Percentiles rank a stretch among this genome's conserved stretches.
phyloP scores from a whole-genome alignment of 306 rosid genomes.

The Phaseolus lunatus region DNA sequence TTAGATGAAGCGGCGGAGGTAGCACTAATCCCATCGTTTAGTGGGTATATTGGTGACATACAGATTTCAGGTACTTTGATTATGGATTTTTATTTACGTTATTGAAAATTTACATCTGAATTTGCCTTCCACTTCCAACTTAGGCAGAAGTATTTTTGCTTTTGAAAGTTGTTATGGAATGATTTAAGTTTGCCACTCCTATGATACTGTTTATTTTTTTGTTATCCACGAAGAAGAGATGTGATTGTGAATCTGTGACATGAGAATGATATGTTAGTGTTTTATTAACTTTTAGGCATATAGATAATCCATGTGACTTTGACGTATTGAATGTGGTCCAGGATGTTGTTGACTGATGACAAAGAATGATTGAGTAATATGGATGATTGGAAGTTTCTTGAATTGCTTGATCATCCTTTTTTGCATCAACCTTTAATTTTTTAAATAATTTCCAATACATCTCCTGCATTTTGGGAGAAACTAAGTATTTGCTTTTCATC shows the following conservation, averaged over 20 bases:
- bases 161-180: conserved; percentile 34
- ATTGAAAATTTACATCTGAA: conserved; percentile 24
- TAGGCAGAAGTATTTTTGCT: conserved; percentile 29
- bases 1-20: conserved; percentile 81
- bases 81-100: conserved; percentile 18
- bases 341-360: conserved; percentile 19
- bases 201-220: conserved; percentile 20
- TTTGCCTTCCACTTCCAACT: conserved; percentile 39
- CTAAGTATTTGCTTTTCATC: conserved; percentile 20
- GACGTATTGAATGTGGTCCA: conserved; percentile 5
- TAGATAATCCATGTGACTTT: not conserved
- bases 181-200: conserved; percentile 28
- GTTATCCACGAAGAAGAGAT: conserved; percentile 7
- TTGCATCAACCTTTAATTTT: not conserved
- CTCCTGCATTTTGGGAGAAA: conserved; percentile 16
- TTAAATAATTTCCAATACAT: conserved; percentile 10
- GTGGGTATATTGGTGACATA: conserved; percentile 66
- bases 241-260: not conserved
- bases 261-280: conserved; percentile 1
- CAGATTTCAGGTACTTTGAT: conserved; percentile 68
- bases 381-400: conserved; percentile 28
- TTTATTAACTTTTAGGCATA: conserved; percentile 29
- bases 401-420: conserved; percentile 17
- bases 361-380: conserved; percentile 26
- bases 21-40: conserved; percentile 71